Evolutionary conservation across 139 green algal genomes (phyloP).

Genomic region (Tetraselmis chui): DNA sequence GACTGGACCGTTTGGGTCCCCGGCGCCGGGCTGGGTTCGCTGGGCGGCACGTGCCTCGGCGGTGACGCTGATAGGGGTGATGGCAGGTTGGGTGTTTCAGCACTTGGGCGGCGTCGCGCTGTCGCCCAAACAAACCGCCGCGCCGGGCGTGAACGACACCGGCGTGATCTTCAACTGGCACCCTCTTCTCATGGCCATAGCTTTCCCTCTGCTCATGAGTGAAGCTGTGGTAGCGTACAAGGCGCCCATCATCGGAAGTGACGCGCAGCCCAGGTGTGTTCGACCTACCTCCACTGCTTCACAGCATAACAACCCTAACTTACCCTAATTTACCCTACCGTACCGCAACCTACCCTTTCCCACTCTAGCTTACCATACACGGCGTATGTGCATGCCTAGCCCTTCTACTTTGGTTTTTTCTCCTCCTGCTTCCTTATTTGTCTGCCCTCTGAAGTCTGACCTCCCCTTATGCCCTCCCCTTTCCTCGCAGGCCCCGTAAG

Average conservation of each 20-base stretch:
- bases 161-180: conserved; percentile 71
- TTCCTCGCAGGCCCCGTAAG: conserved; percentile 20
- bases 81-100: conserved; percentile 17
- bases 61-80: not conserved
- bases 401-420: no score
- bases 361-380: no score
- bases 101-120: conserved; percentile 17
- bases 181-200: conserved; percentile 59
- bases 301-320: no score
- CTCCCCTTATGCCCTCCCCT: not conserved
- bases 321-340: no score
- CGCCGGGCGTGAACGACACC: conserved; percentile 33
- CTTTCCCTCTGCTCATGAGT: conserved; percentile 59
- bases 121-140: not conserved
- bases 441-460: no score
- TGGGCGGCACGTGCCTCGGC: not conserved
- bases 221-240: conserved; percentile 64
- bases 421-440: no score
- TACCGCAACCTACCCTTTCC: no score
- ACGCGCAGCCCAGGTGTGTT: not conserved
- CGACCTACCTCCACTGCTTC: no score
- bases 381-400: no score
- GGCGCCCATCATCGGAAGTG: conserved; percentile 20
- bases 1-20: not conserved
- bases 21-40: not conserved